Conservation (phyloP, 2,329 filamentous ascomycete species). For the Penicillium sp. region DNA sequence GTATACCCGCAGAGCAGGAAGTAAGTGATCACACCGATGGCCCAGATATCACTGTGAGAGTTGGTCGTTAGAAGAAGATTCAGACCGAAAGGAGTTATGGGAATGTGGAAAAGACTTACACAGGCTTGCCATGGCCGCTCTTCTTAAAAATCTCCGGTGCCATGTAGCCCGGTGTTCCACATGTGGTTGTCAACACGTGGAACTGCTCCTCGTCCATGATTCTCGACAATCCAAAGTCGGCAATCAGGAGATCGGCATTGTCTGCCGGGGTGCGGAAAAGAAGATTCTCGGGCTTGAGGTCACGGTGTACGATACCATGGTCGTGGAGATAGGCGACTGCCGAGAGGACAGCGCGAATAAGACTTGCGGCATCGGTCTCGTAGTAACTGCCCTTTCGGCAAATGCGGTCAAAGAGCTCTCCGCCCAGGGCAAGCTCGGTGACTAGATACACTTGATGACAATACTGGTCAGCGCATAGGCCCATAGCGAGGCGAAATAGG, state of each 20-base stretch:
- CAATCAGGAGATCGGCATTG: slow-evolving; percentile 93
- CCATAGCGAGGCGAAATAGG: not conserved
- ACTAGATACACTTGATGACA: slow-evolving; percentile 74
- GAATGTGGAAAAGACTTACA: slow-evolving; percentile 60
- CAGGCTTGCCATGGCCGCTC: slow-evolving; percentile 93
- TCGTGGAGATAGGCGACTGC: slow-evolving; percentile 99
- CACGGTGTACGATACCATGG: slow-evolving; percentile 96
- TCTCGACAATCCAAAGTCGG: slow-evolving; percentile 89
- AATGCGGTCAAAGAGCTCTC: slow-evolving; percentile 96
- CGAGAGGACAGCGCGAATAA: slow-evolving; percentile 90
- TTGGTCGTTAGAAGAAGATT: not conserved
- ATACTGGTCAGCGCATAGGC: slow-evolving; percentile 15
- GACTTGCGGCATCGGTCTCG: slow-evolving; percentile 91
- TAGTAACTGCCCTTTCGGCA: slow-evolving; percentile 98
- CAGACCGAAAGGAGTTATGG: not conserved
- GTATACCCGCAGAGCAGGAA: slow-evolving; percentile 98
- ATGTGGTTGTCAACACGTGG: slow-evolving; percentile 95
- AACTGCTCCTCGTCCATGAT: slow-evolving; percentile 99
- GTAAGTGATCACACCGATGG: slow-evolving; percentile 97
- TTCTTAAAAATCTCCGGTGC: slow-evolving; percentile 99
- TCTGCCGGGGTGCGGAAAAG: slow-evolving; percentile 96
- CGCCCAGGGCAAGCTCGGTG: slow-evolving; percentile 91
- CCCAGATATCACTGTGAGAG: slow-evolving; percentile 75
- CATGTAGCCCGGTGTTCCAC: slow-evolving; percentile 98
- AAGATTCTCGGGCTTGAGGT: slow-evolving; percentile 95